phyloP scores from a whole-genome alignment of 106 monocot genomes.

The Dioscorea alata region DNA sequence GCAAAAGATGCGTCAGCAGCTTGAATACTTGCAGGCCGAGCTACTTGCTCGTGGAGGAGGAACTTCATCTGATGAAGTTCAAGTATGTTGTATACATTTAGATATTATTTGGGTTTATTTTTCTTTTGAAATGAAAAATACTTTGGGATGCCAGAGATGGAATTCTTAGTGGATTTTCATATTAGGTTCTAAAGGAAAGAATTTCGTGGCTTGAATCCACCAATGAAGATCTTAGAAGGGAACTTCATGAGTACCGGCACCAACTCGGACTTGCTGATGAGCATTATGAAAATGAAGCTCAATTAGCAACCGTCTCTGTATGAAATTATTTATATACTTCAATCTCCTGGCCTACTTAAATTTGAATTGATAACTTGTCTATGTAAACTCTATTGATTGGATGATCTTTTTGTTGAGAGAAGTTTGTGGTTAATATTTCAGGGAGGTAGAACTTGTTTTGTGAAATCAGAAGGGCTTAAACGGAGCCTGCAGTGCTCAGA shows the following conservation, averaged over 20 bases:
- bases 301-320: constrained; percentile 20
- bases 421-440: constrained; percentile 26
- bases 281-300: constrained; percentile 42
- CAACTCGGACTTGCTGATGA: constrained; percentile 33
- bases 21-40: constrained; percentile 94
- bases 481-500: constrained; percentile 60
- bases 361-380: background rate
- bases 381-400: background rate
- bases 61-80: constrained; percentile 59
- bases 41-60: constrained; percentile 69
- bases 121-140: too few species aligned
- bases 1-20: constrained; percentile 90
- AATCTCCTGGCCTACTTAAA: too few species aligned
- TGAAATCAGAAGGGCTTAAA: constrained; percentile 63
- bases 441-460: constrained; percentile 41
- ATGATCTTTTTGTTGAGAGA: background rate
- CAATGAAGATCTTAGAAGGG: constrained; percentile 78
- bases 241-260: constrained; percentile 52
- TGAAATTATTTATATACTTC: too few species aligned
- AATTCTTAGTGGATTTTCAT: background rate
- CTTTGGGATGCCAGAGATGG: background rate
- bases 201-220: constrained; percentile 85
- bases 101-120: too few species aligned
- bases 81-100: constrained; percentile 23
- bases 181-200: constrained; percentile 78